Percentiles rank a stretch among this genome's conserved stretches.
These are phyloP conservation scores for Penicillium antarcticum DNA, from an alignment of 495 filamentous ascomycete genomes.

Conservation along the genomic window DNA sequence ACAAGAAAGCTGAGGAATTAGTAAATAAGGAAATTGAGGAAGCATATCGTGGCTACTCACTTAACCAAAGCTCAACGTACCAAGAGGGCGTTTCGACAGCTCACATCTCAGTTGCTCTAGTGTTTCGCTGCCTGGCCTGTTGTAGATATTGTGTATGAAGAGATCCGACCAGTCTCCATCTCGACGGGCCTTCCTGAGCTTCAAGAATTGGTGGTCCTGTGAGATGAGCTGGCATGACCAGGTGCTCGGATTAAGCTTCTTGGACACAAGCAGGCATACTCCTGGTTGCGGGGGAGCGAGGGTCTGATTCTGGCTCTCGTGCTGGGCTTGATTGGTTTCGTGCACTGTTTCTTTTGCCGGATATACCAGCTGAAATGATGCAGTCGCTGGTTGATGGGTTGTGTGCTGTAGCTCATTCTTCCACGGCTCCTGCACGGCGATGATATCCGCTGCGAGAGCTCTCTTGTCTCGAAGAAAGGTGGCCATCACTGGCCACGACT, in stretches of 20 bases:
- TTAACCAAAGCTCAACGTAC: not conserved
- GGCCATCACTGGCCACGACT: slow-evolving; percentile 3
- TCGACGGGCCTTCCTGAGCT: not conserved
- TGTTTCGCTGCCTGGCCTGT: too few species aligned
- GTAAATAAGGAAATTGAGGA: not conserved
- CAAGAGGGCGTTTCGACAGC: too few species aligned
- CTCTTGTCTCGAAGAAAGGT: slow-evolving; percentile 4
- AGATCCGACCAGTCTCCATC: not conserved
- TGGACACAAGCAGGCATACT: slow-evolving; percentile 6
- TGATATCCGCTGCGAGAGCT: not conserved
- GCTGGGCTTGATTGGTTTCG: too few species aligned
- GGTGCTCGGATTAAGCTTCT: not conserved
- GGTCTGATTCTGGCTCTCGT: too few species aligned
- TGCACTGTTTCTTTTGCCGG: too few species aligned
- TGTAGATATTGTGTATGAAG: too few species aligned
- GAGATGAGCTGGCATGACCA: slow-evolving; percentile 1
- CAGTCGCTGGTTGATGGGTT: too few species aligned
- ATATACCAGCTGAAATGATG: too few species aligned
- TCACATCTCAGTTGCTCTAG: too few species aligned
- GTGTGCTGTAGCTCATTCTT: too few species aligned
- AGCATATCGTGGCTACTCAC: not conserved
- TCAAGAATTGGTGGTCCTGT: slow-evolving; percentile 2
- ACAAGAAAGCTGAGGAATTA: not conserved
- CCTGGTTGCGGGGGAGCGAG: too few species aligned
- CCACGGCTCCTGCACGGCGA: not conserved